Evolutionary conservation across 768 basidiomycete genomes (phyloP), one percentile per base, ranked within the genome.

Genomic region (Lactarius hatsudake): DNA sequence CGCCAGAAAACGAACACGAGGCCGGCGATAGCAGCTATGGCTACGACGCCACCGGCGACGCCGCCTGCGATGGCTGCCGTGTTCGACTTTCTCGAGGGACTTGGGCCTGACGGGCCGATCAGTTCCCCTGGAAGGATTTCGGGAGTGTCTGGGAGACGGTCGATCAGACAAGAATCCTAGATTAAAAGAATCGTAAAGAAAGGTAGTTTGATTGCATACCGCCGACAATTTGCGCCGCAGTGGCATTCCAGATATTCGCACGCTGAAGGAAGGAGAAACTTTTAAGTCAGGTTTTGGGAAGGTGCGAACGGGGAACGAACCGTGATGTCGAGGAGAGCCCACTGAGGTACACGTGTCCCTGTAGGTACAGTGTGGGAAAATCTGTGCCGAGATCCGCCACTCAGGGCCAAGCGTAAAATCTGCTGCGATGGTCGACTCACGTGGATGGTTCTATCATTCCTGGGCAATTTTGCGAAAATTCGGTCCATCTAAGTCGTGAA

Each of bases 321-420:
- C 34, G 62, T 63, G 40, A 55, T 3, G 8, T 67, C 57, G 1
- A 63, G 7, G 51, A 67, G 66, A n/a, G 62, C 61, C 66, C 66
- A 67, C 8, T 30, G 28, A 5, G 61, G 66, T 12, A 67, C 66
- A 18, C 58, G 28, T 23, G 62, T 67, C 43, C 62, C 66, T 5
- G 26, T 8, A 23, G 66, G 66, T 15, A 67, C 40, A 23, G 62
- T 23, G 12, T 60, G 38, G 18, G 66, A 62, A 34, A 67, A 67
- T 15, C 66, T 67, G 53, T 18, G 32, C 10, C 28, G 8, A 28
- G 5, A 56, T 30, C 18, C 55, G 55, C 0, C 15, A 28, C 6
- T 56, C 55, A 56, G 55, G 55, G 28, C 1, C 55, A 7, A 26
- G 28, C 20, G 13, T 12, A 23, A 48, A 56, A 17, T 2, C 13